phyloP scores from a whole-genome alignment of 2,329 filamentous ascomycete genomes.

The Diaporthe destruens region DNA sequence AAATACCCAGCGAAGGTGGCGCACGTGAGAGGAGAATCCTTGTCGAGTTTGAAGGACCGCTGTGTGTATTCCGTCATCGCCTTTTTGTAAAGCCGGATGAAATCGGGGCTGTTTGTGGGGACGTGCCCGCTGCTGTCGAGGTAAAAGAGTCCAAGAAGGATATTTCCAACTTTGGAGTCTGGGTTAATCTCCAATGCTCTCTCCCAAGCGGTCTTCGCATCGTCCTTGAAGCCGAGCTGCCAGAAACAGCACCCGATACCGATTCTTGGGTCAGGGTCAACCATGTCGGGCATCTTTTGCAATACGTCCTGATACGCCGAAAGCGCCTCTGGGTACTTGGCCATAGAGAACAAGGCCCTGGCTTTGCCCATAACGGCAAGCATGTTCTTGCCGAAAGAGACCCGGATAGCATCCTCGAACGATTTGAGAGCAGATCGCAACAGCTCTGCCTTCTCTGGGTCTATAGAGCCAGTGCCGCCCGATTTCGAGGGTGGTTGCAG shows the following conservation, averaged over 20 bases:
- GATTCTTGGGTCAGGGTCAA: slow-evolving; percentile 94
- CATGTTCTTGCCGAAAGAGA: slow-evolving; percentile 88
- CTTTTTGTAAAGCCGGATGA: slow-evolving; percentile 87
- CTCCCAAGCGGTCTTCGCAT: slow-evolving; percentile 92
- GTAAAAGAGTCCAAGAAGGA: slow-evolving; percentile 90
- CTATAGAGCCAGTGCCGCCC: slow-evolving; percentile 70
- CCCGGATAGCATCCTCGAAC: slow-evolving; percentile 92
- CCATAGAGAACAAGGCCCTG: slow-evolving; percentile 86
- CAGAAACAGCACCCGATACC: slow-evolving; percentile 98
- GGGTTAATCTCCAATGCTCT: slow-evolving; percentile 84
- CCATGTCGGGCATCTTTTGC: slow-evolving; percentile 85
- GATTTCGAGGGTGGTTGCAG: slow-evolving; percentile 81
- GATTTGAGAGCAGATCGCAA: slow-evolving; percentile 89
- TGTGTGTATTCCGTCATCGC: slow-evolving; percentile 96
- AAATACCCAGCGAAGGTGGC: slow-evolving; percentile 93
- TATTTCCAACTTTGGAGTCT: slow-evolving; percentile 89
- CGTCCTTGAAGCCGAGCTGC: slow-evolving; percentile 94
- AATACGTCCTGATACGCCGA: slow-evolving; percentile 89
- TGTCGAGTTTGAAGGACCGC: slow-evolving; percentile 93
- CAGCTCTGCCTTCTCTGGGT: slow-evolving; percentile 82
- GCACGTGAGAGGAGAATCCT: slow-evolving; percentile 89
- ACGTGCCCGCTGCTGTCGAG: slow-evolving; percentile 88
- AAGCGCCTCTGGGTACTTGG: slow-evolving; percentile 86
- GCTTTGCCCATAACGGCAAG: slow-evolving; percentile 93
- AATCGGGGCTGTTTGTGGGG: slow-evolving; percentile 85